Conservation (phyloP, 176 grass and related monocot genomes). For the Musa troglodytarum region DNA sequence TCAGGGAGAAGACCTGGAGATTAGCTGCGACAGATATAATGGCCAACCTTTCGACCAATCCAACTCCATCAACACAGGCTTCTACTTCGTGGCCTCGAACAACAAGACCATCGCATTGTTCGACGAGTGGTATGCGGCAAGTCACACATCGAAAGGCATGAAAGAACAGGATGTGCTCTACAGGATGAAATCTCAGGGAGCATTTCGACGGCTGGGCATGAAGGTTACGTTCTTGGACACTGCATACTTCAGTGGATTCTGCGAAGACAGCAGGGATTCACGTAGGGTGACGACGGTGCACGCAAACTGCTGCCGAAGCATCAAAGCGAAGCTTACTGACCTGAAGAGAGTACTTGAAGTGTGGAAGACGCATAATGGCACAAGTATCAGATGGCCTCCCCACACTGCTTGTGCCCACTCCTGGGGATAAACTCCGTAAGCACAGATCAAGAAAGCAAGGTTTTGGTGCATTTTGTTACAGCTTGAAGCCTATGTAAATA, state of each 20-base stretch:
- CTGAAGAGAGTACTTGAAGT: background rate
- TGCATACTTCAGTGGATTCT: constrained; percentile 1
- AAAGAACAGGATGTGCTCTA: constrained; percentile 4
- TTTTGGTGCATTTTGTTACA: too few relatives aligned
- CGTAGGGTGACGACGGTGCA: background rate
- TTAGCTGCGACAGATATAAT: background rate
- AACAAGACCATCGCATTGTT: constrained; percentile 5
- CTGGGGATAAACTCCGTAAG: background rate
- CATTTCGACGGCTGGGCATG: background rate
- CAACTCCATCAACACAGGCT: constrained; percentile 8
- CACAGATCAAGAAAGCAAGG: too few relatives aligned
- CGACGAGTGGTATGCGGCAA: constrained; percentile 1
- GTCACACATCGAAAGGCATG: background rate
- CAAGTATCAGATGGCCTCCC: background rate
- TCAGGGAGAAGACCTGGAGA: constrained; percentile 1
- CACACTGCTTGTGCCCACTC: background rate
- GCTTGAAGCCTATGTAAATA: too few relatives aligned
- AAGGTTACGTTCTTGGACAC: constrained; percentile 3
- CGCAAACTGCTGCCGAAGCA: background rate
- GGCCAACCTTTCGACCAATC: background rate
- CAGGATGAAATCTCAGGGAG: background rate
- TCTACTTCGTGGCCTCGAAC: constrained; percentile 4
- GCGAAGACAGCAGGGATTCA: background rate
- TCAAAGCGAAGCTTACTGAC: background rate
- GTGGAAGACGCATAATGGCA: background rate